Base-by-base conservation (phyloP, 306 rosid species). In the Cucumis cinereus region DNA sequence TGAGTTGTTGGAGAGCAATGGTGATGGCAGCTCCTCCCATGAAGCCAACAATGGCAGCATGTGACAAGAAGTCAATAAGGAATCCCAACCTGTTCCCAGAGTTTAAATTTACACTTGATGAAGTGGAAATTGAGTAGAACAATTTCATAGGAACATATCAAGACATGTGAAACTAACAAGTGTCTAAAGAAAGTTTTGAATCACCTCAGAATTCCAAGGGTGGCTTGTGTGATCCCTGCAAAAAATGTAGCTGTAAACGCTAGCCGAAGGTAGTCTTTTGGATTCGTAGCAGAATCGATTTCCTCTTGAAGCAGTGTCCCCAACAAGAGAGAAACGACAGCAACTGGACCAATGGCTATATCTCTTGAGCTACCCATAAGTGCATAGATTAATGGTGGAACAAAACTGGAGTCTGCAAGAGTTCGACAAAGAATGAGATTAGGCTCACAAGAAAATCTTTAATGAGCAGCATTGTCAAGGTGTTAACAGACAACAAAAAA, bases 1-100 rank as follows among this genome's bases (percentile, higher is more conserved):
- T 91, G 15, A 94, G 97, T 81, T 94, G 99, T 79, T 94, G 99
- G 62, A 94, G 99, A 79, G 97, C 84, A 85, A 92, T 94, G 33
- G 99, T 92, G 84, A 94, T 87, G 53, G 99, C 99, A 83, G 99
- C 99, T 78, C 99, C 98, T 41, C 93, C 96, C 99, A 92, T 90
- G 83, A 94, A 94, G 50, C 99, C 96, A 8, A 92, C 97, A 79
- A 92, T 83, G 80, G 99, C 99, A 82, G 96, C 97, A 88, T 94
- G 97, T 6, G 99, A 94, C 77, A 94, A 86, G 82, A 94, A 94
- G 71, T 92, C 97, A 59, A 94, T 92, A 90, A 94, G 84, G 87
- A 94, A 92, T 24, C 99, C 99, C 85, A 94, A 72, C 88, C 97
- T 94, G 91, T 28, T 69, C 58, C 59, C 56, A 76, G 11, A 59